A percentile compares a stretch with the other conserved stretches of the same genome.
phyloP scores from a whole-genome alignment of 2,329 filamentous ascomycete genomes.

The Coniochaeta prunicola region DNA sequence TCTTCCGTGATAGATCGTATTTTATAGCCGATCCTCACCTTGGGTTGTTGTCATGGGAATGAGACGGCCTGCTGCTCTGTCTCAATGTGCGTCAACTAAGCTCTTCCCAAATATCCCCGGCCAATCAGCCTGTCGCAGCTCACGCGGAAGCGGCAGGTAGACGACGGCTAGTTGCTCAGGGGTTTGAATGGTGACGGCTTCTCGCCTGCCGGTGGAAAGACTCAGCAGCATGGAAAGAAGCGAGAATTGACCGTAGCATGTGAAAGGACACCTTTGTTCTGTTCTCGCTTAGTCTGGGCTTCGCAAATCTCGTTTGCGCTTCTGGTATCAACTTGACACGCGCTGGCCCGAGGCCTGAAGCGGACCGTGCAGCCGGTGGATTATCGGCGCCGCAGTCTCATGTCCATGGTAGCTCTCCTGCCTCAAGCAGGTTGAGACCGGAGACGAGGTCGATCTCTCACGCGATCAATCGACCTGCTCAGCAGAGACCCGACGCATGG shows the following conservation, averaged over 20 bases:
- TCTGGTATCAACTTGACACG: not conserved
- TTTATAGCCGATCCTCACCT: conserved; percentile 6
- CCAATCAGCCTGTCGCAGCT: conserved; percentile 9
- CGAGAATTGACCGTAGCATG: not conserved
- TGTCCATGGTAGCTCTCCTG: not conserved
- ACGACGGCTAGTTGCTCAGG: conserved; percentile 2
- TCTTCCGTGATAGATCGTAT: conserved; percentile 1
- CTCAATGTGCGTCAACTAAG: conserved; percentile 1
- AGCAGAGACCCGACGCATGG: not conserved
- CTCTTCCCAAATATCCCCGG: conserved; percentile 5
- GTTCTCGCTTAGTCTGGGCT: not conserved
- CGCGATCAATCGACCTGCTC: not conserved
- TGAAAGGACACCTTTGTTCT: conserved; percentile 2
- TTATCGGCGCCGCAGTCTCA: not conserved
- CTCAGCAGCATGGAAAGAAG: conserved; percentile 4
- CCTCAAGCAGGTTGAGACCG: not conserved
- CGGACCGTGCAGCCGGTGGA: not conserved
- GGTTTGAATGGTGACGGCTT: conserved; percentile 1
- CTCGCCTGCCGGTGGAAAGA: conserved; percentile 1
- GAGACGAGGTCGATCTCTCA: not conserved
- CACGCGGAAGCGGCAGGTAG: conserved; percentile 4
- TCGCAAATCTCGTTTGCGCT: conserved; percentile 7
- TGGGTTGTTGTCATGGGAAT: not conserved
- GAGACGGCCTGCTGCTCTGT: not conserved
- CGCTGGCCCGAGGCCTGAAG: not conserved